A percentile compares a stretch with the other conserved stretches of the same genome.
Evolutionary conservation across 768 basidiomycete species (phyloP).

Genomic region (Boletus pseudo-olivaceus): DNA sequence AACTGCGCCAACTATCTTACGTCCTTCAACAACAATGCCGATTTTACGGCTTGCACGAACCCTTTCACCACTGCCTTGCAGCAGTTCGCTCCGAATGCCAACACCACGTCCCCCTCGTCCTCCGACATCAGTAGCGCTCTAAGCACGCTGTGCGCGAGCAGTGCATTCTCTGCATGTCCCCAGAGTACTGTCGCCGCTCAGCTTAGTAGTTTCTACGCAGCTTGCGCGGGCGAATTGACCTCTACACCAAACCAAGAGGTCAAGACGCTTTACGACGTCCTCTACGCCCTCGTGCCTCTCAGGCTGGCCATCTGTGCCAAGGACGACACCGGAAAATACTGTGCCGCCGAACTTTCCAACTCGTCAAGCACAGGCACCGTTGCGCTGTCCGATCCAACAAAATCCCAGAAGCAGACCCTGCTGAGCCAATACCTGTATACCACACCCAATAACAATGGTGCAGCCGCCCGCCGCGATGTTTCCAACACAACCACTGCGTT

Average conservation of each 20-base stretch:
- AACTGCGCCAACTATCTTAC: constrained; percentile 58
- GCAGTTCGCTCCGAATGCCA: constrained; percentile 46
- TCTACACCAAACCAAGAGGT: constrained; percentile 47
- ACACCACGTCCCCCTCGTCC: constrained; percentile 37
- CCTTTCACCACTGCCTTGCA: constrained; percentile 59
- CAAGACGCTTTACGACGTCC: constrained; percentile 67
- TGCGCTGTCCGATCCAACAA: constrained; percentile 5
- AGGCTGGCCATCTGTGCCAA: constrained; percentile 69
- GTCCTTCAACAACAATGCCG: constrained; percentile 57
- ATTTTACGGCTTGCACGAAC: constrained; percentile 57
- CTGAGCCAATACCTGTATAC: constrained; percentile 27
- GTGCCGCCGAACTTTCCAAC: constrained; percentile 48
- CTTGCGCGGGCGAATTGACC: constrained; percentile 72
- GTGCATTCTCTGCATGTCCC: constrained; percentile 49
- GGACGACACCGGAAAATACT: constrained; percentile 68
- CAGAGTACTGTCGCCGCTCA: constrained; percentile 53
- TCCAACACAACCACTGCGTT: constrained; percentile 29
- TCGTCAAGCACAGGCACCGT: constrained; percentile 22
- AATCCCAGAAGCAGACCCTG: constrained; percentile 9
- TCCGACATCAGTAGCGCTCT: constrained; percentile 51
- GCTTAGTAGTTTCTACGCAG: constrained; percentile 65
- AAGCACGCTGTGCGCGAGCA: constrained; percentile 49
- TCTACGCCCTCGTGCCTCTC: constrained; percentile 72
- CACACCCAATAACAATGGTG: constrained; percentile 14
- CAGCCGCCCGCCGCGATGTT: constrained; percentile 25